These are phyloP conservation scores for Pleurotus giganteus DNA, from an alignment of 768 basidiomycete genomes.

Conservation along the genomic window DNA sequence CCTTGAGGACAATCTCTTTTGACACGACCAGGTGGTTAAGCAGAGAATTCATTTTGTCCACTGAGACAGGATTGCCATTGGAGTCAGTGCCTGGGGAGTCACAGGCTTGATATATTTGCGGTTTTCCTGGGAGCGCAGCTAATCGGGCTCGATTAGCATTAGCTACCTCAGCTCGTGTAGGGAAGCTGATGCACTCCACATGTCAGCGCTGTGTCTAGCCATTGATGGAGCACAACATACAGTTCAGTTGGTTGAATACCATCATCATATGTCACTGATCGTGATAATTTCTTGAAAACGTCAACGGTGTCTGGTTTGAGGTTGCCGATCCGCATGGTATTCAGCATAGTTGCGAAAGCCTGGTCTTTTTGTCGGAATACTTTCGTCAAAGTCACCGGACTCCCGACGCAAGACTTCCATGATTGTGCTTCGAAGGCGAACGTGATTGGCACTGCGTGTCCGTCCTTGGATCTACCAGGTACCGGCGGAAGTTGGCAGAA, in stretches of 20 bases:
- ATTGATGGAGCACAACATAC: conserved; percentile 37
- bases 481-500: conserved; percentile 93
- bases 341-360: conserved; percentile 82
- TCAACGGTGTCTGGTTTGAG: conserved; percentile 40
- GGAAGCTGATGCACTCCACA: conserved; percentile 44
- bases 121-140: conserved; percentile 34
- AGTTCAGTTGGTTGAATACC: conserved; percentile 81
- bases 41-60: conserved; percentile 38
- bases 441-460: conserved; percentile 41
- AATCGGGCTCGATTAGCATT: conserved; percentile 58
- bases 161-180: conserved; percentile 72
- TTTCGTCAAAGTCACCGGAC: conserved; percentile 54
- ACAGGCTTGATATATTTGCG: conserved; percentile 36
- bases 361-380: conserved; percentile 91
- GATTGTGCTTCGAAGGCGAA: conserved; percentile 81
- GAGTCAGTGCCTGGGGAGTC: conserved; percentile 49
- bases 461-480: conserved; percentile 44
- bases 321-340: conserved; percentile 79
- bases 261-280: conserved; percentile 62
- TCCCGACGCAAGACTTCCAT: conserved; percentile 68
- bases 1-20: conserved; percentile 45
- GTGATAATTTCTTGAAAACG: conserved; percentile 55
- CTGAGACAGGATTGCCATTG: conserved; percentile 31
- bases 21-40: conserved; percentile 65
- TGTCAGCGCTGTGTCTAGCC: neutral